Base-by-base conservation (phyloP, 495 filamentous ascomycete genomes). In the Monascus purpureus region DNA sequence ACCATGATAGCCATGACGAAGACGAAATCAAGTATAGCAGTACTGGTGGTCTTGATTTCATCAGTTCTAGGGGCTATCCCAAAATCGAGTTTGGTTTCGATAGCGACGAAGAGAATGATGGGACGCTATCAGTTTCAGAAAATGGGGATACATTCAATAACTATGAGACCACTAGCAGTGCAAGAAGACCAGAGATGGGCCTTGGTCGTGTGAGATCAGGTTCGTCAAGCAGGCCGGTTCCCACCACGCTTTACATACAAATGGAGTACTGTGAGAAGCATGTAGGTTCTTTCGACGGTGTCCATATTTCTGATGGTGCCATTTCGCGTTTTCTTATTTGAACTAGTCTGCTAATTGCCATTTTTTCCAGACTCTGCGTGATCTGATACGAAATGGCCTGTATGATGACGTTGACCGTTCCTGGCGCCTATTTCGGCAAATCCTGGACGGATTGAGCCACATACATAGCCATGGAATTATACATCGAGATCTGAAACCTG, bases 211-310 rank as follows among this genome's bases (percentile, higher is more conserved):
- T 46, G 31, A 50, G 47, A 26, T 62, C 59, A 8, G 54, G 55
- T 25, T 60, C 63, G 11, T 49, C 62, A 33, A 43, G 46, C 13
- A 31, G 63, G 17, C 54, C 65, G 6, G 45, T 65, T 16, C 61
- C 62, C 29, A 72, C 71, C 6, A 73, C 72, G 1, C 67, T 88
- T 1, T 88, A 86, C 47, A 88, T 88, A 38, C 79, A 82, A 39
- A 97, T 97, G 90, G 88, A 96, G 45, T 94, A 93, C 47, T 96
- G 92, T 49, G 90, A 95, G 50, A 86, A 82, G 44, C 76, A 84
- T 49, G 79, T 82, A 59, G 55, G 71, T 59, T 31, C 17, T 18
- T 14, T 4, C 13, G 12, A 12, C 26, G 12, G 3, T 5, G 13
- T 16, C 14, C 8, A 9, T 30, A n/a, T n/a, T n/a, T n/a, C n/a